A percentile compares a stretch with the other conserved stretches of the same genome.
These are phyloP conservation scores for Dictyostelium citrinum DNA, from an alignment of 78 protist species.

Conservation along the genomic window DNA sequence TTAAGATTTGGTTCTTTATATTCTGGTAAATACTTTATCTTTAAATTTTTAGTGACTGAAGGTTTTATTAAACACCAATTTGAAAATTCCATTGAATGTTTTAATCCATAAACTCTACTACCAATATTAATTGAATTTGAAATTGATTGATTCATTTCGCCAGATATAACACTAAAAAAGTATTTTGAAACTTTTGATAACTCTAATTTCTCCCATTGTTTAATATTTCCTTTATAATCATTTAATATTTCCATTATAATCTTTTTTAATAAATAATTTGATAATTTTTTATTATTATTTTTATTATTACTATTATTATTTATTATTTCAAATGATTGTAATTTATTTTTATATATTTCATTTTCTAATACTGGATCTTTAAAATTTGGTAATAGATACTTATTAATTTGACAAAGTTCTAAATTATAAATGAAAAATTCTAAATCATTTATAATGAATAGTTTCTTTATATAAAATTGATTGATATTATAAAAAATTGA, in stretches of 20 bases:
- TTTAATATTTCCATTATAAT: not conserved
- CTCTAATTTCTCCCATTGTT: not conserved
- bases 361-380: not conserved
- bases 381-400: not conserved
- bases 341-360: not conserved
- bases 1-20: not conserved
- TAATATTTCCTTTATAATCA: not conserved
- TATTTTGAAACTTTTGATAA: not conserved
- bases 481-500: not conserved
- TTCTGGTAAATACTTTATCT: not conserved
- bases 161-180: not conserved
- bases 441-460: not conserved
- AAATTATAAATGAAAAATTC: not conserved
- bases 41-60: not conserved
- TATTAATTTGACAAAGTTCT: not conserved
- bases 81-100: not conserved
- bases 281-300: not conserved
- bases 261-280: not conserved
- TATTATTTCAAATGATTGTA: not conserved
- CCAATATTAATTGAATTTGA: not conserved
- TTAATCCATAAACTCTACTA: not conserved
- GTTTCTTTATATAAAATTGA: not conserved
- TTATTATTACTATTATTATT: too few species aligned
- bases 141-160: not conserved
- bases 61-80: not conserved